phyloP scores from a whole-genome alignment of 108 stramenopile genomes.

The Phaeodactylum tricornutum region DNA sequence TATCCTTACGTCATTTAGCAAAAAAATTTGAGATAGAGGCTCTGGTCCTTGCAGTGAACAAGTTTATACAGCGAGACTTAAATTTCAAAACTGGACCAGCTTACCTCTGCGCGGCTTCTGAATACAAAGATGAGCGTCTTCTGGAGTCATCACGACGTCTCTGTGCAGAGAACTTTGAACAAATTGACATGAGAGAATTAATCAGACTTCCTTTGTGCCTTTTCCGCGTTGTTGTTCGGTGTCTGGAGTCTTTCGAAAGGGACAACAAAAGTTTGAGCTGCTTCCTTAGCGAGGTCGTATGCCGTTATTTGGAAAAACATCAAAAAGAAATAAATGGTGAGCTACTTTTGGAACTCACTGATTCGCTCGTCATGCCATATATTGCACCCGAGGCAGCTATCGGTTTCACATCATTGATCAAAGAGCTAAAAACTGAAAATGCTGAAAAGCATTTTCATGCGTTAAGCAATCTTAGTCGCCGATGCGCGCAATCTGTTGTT shows the following conservation, averaged over 20 bases:
- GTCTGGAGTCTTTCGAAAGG: slow-evolving; percentile 14
- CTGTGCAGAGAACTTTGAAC: slow-evolving; percentile 28
- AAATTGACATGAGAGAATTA: slow-evolving; percentile 14
- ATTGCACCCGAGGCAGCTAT: slow-evolving; percentile 36
- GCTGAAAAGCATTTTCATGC: slow-evolving; percentile 19
- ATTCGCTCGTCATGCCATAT: slow-evolving; percentile 21
- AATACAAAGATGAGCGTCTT: slow-evolving; percentile 25
- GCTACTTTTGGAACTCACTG: slow-evolving; percentile 26
- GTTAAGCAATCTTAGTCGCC: slow-evolving; percentile 19
- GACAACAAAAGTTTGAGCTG: slow-evolving; percentile 14
- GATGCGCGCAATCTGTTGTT: slow-evolving; percentile 30
- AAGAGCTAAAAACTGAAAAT: slow-evolving; percentile 15
- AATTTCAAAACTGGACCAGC: slow-evolving; percentile 22
- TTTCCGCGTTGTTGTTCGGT: slow-evolving; percentile 20
- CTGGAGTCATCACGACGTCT: slow-evolving; percentile 24
- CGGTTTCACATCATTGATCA: slow-evolving; percentile 27
- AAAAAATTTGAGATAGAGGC: slow-evolving; percentile 29
- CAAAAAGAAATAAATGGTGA: slow-evolving; percentile 9
- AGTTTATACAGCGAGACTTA: slow-evolving; percentile 35
- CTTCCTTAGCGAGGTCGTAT: slow-evolving; percentile 30
- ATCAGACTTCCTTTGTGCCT: slow-evolving; percentile 16
- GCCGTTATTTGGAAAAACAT: slow-evolving; percentile 34
- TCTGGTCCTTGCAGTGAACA: slow-evolving; percentile 25
- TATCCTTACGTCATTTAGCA: slow-evolving; percentile 28
- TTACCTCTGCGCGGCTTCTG: slow-evolving; percentile 16